Evolutionary conservation across 345 rosid genomes (phyloP), one percentile per base, ranked within the genome.

Genomic region (Cochlearia excelsa): DNA sequence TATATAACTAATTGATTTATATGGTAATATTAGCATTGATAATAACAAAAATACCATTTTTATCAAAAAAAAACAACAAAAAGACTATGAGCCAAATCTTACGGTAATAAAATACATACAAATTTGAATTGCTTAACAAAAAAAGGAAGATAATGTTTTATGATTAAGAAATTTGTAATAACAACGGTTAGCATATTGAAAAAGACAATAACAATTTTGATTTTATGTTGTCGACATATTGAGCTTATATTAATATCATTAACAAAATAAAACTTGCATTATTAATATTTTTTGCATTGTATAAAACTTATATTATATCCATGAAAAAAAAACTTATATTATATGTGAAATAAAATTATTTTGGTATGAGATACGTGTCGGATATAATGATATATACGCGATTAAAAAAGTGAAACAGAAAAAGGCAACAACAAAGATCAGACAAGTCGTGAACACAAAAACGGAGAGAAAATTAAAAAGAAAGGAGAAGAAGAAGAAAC

Each of bases 361-460:
- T 26, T 30, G 29, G 4, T 57, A 4, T 37, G 0, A 54, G 50
- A 41, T 54, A 68, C 73, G 73, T 61, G 73, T 54, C 46, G n/a
- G 56, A 61, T 46, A 61, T 31, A 61, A 68, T 46, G 61, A 61
- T n/a, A 53, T 30, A 53, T 46, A 47, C 51, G 67, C 46, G 51
- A 61, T 46, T 60, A 33, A 11, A 59, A 60, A 61, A 31, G 67
- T 49, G 51, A 54, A 68, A 59, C 44, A 26, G 46, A 51, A 50
- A 59, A 60, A 51, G 35, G 35, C 35, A 33, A 11, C 66, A 46
- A 68, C 43, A 30, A 53, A 45, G 33, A 61, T 54, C 67, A 68
- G 61, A 68, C 61, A 53, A 46, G 57, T 41, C 67, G 66, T 67
- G 59, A 67, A 59, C 41, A 59, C 2, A 50, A 50, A 50, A 57